A percentile compares a stretch with the other conserved stretches of the same genome.
These are phyloP conservation scores for Exophiala alcalophila DNA, from an alignment of 2,329 filamentous ascomycete genomes.

Conservation along the genomic window DNA sequence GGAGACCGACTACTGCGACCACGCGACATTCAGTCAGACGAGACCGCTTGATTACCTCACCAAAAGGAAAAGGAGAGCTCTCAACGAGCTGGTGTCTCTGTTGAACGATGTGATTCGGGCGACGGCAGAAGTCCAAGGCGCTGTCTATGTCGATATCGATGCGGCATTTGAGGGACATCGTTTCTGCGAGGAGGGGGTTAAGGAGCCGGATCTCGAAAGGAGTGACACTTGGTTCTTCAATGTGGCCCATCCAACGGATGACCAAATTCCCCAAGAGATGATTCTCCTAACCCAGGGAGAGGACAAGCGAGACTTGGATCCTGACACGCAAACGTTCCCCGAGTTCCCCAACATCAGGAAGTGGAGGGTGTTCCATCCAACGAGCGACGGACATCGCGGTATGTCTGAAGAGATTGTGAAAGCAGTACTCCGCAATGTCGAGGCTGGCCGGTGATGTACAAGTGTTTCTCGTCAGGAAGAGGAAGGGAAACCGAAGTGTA, in stretches of 20 bases:
- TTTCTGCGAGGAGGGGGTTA: constrained; percentile 31
- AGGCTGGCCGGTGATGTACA: too few species aligned
- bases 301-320: constrained; percentile 2
- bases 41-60: constrained; percentile 27
- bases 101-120: constrained; percentile 32
- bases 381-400: constrained; percentile 29
- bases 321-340: constrained; percentile 2
- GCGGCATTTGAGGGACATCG: constrained; percentile 30
- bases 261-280: too few species aligned
- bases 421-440: too few species aligned
- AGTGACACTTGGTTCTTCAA: constrained; percentile 34
- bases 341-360: constrained; percentile 17
- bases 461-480: too few species aligned
- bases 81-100: constrained; percentile 29
- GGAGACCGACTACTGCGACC: constrained; percentile 26
- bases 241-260: constrained; percentile 6
- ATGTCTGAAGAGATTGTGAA: constrained; percentile 28
- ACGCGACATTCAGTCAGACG: constrained; percentile 30
- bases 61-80: constrained; percentile 26
- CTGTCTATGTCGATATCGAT: constrained; percentile 32
- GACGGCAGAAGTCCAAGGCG: constrained; percentile 27
- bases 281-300: background rate
- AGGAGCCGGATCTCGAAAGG: constrained; percentile 27
- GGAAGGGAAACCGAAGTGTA: too few species aligned
- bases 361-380: constrained; percentile 32